Evolutionary conservation across 306 rosid species (phyloP), one percentile per base, ranked within the genome.

Genomic region (Vicia sativa): DNA sequence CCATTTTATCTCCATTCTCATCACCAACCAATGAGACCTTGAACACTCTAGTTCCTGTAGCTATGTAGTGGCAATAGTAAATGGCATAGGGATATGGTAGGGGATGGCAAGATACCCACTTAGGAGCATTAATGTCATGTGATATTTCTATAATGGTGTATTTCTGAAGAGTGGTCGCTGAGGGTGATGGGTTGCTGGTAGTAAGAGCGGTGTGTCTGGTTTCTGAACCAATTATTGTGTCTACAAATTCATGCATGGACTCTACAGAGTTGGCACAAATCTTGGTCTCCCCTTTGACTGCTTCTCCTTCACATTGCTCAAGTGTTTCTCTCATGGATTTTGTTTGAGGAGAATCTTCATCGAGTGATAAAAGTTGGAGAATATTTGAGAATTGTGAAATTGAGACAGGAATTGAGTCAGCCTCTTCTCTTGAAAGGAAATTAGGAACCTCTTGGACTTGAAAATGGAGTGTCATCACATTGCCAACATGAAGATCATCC

Each of bases 381-480:
- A 82, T 56, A 15, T 83, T 78, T 7, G 81, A 74, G 71, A 87
- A 78, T 25, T 80, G 80, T 38, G 81, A 61, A 4, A 9, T 25
- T 38, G 87, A 80, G 77, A 87, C 77, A 58, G 93, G 93, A 58
- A 87, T 84, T n/a, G 86, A 71, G 2, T 87, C 85, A 0, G 85
- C 86, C 65, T 74, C 81, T 23, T 71, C 70, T 67, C 19, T 80
- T 2, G 81, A 46, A n/a, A 87, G 65, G 70, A 80, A 87, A 14
- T 31, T 52, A 11, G 83, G 31, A 6, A 68, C 64, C 15, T 80
- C 77, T 64, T 68, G 23, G 11, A 74, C 43, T 9, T 85, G 86
- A 42, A 87, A 87, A 61, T 80, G 56, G 23, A 85, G 85, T 12
- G 85, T 69, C 93, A 87, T 79, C 9, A 4, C 66, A 12, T 74